Conservation (phyloP, 495 filamentous ascomycete species). For the Xylaria palmicola region DNA sequence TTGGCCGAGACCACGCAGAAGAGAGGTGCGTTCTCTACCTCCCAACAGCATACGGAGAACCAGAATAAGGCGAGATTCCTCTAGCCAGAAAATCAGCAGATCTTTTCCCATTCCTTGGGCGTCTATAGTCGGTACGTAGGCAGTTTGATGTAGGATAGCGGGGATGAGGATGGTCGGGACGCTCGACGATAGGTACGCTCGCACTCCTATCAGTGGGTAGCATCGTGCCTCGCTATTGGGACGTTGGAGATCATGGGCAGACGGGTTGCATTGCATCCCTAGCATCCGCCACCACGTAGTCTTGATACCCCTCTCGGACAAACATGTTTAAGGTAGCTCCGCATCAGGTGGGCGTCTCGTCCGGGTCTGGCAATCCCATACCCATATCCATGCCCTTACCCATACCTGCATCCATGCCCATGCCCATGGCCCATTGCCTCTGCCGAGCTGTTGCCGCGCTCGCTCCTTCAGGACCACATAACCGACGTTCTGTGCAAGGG, state of each 20-base stretch:
- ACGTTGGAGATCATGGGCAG: background rate
- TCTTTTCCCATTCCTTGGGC: background rate
- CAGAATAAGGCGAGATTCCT: too few relatives aligned
- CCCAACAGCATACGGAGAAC: background rate
- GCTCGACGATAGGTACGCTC: background rate
- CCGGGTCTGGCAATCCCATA: too few relatives aligned
- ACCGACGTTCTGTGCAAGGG: background rate
- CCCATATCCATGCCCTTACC: too few relatives aligned
- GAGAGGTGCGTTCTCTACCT: too few relatives aligned
- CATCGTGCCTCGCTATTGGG: background rate
- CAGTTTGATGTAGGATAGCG: conserved; percentile 4
- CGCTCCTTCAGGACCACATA: background rate
- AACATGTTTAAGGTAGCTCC: conserved; percentile 2
- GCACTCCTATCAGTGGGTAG: background rate
- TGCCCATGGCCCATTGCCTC: too few relatives aligned
- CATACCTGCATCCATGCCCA: too few relatives aligned
- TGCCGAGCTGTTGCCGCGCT: background rate
- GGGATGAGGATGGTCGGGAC: background rate
- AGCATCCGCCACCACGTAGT: background rate
- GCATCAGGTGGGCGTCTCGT: background rate
- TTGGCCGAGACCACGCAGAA: too few relatives aligned
- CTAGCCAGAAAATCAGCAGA: background rate
- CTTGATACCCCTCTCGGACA: background rate
- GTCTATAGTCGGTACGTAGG: too few relatives aligned
- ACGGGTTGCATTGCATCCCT: conserved; percentile 6